Conservation (phyloP, 768 basidiomycete species). For the Auricularia auricula-judae region DNA sequence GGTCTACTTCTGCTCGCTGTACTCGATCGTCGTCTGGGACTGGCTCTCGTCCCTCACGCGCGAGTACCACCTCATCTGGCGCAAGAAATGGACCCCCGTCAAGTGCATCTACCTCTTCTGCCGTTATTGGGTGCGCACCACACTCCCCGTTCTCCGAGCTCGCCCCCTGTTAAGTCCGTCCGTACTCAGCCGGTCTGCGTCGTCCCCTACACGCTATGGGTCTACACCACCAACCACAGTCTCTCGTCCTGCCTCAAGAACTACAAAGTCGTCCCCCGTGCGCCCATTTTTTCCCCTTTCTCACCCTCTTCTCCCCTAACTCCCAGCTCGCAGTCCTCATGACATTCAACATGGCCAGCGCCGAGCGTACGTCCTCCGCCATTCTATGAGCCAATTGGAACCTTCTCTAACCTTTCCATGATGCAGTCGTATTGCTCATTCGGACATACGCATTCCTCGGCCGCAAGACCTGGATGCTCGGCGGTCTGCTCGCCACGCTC, state of each 20-base stretch:
- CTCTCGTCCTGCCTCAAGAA: slow-evolving; percentile 54
- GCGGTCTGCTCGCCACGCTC: slow-evolving; percentile 52
- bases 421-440: slow-evolving; percentile 62
- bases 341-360: slow-evolving; percentile 82
- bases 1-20: slow-evolving; percentile 79
- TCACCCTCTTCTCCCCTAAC: slow-evolving; percentile 26
- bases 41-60: slow-evolving; percentile 70
- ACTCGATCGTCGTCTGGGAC: slow-evolving; percentile 77
- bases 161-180: not conserved
- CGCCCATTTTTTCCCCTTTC: not conserved
- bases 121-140: slow-evolving; percentile 30
- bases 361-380: slow-evolving; percentile 42
- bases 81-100: slow-evolving; percentile 69
- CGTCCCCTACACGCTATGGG: slow-evolving; percentile 68
- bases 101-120: slow-evolving; percentile 78
- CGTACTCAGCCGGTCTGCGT: slow-evolving; percentile 79
- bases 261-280: slow-evolving; percentile 29
- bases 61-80: slow-evolving; percentile 55
- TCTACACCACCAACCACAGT: slow-evolving; percentile 62
- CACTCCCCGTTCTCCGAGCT: slow-evolving; percentile 15
- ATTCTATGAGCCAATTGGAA: slow-evolving; percentile 1
- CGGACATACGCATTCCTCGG: slow-evolving; percentile 83
- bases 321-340: slow-evolving; percentile 60
- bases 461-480: slow-evolving; percentile 56
- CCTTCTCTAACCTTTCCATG: slow-evolving; percentile 1